A percentile compares a stretch with the other conserved stretches of the same genome.
Conservation (phyloP, 169 alveolate species). For the Eimeria falciformis region DNA sequence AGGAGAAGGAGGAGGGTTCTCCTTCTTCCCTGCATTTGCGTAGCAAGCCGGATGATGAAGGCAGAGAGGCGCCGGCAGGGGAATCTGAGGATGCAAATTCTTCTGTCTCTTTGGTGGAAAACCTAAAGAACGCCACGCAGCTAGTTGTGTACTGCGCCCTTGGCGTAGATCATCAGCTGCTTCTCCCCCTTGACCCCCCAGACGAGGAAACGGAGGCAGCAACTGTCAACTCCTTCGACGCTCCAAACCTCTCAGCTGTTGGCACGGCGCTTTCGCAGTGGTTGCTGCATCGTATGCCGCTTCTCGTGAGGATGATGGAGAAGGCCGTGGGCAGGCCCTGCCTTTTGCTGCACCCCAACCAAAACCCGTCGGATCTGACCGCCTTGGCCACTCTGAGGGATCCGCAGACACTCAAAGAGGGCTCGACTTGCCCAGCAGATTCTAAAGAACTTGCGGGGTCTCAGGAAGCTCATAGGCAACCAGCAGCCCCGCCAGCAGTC, state of each 20-base stretch:
- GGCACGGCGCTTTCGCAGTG: slow-evolving; percentile 47
- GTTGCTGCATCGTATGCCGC: slow-evolving; percentile 43
- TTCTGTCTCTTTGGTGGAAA: not conserved
- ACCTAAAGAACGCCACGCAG: slow-evolving; percentile 10
- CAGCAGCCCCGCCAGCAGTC: not conserved
- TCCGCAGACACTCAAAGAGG: too few relatives aligned
- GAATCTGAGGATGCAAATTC: not conserved
- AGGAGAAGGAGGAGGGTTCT: too few relatives aligned
- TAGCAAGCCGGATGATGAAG: not conserved
- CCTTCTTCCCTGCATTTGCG: too few relatives aligned
- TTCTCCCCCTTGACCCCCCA: slow-evolving; percentile 12
- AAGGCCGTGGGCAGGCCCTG: slow-evolving; percentile 42
- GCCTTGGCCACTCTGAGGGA: too few relatives aligned
- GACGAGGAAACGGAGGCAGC: slow-evolving; percentile 1
- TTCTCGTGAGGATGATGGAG: not conserved
- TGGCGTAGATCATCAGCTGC: not conserved
- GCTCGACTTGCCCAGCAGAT: not conserved
- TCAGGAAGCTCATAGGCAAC: not conserved
- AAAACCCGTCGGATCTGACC: too few relatives aligned
- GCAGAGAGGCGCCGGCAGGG: not conserved
- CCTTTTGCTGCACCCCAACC: not conserved
- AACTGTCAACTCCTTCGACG: not conserved
- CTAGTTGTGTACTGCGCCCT: slow-evolving; percentile 18
- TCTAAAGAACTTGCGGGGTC: not conserved
- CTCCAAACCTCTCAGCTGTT: slow-evolving; percentile 6